phyloP scores from a whole-genome alignment of 495 filamentous ascomycete genomes.

The Penicillium flavigenum region DNA sequence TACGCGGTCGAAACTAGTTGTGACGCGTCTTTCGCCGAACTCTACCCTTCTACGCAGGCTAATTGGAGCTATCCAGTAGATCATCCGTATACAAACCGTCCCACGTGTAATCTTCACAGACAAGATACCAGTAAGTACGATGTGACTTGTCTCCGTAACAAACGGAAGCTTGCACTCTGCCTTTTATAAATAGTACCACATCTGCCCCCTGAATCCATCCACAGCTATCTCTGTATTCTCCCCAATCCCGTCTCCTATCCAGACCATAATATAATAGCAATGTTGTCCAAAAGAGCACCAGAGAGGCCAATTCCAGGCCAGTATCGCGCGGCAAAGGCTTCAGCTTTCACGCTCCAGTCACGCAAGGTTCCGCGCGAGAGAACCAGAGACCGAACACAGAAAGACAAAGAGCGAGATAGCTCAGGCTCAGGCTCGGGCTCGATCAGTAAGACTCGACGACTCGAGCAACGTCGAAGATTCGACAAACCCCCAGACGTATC shows the following conservation, averaged over 20 bases:
- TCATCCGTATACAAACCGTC: conserved; percentile 2
- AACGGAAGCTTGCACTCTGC: conserved; percentile 2
- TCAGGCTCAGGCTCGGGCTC: conserved; percentile 19
- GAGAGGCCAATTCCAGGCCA: conserved; percentile 42
- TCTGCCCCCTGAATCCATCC: conserved; percentile 20
- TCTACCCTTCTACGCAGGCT: conserved; percentile 1
- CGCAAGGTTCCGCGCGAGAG: conserved; percentile 19
- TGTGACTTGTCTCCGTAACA: conserved; percentile 7
- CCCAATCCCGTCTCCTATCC: not conserved
- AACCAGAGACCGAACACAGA: conserved; percentile 3
- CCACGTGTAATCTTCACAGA: conserved; percentile 11
- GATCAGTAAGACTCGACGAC: conserved; percentile 26
- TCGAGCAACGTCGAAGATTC: conserved; percentile 33
- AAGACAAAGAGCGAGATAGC: conserved; percentile 16
- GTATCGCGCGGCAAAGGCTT: conserved; percentile 47
- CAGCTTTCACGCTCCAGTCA: conserved; percentile 14
- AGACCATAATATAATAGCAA: conserved; percentile 17
- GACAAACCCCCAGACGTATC: conserved; percentile 39
- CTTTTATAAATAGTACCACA: conserved; percentile 8
- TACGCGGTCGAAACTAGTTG: conserved; percentile 39
- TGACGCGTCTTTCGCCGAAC: conserved; percentile 31
- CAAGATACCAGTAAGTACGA: not conserved
- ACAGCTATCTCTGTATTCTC: conserved; percentile 3
- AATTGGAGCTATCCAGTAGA: conserved; percentile 20
- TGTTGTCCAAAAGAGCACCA: conserved; percentile 35